Percentiles rank a stretch among this genome's conserved stretches.
phyloP scores from a whole-genome alignment of 2,329 filamentous ascomycete genomes.

The Fusarium sambucinum region DNA sequence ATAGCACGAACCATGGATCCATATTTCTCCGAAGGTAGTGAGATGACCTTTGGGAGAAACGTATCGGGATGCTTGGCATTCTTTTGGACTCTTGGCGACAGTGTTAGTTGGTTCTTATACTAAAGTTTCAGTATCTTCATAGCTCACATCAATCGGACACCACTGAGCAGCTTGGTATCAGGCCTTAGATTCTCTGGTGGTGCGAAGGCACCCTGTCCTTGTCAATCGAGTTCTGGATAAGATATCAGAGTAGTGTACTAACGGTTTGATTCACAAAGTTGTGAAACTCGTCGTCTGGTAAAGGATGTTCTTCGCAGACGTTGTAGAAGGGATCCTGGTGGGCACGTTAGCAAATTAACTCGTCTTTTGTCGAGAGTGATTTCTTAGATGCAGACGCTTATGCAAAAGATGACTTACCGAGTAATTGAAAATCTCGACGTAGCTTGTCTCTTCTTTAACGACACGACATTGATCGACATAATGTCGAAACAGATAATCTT shows the following conservation, averaged over 20 bases:
- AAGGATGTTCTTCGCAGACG: slow-evolving; percentile 63
- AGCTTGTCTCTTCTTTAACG: slow-evolving; percentile 65
- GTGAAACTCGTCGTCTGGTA: slow-evolving; percentile 67
- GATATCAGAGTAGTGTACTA: slow-evolving; percentile 9
- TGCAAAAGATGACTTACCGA: slow-evolving; percentile 57
- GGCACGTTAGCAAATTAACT: slow-evolving; percentile 10
- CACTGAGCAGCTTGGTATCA: slow-evolving; percentile 61
- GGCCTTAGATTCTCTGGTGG: slow-evolving; percentile 57
- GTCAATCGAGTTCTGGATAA: slow-evolving; percentile 16
- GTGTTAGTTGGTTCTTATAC: slow-evolving; percentile 12
- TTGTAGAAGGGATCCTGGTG: slow-evolving; percentile 64
- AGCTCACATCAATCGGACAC: slow-evolving; percentile 67
- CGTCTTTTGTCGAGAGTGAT: not conserved
- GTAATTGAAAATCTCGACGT: slow-evolving; percentile 71
- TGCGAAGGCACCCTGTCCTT: slow-evolving; percentile 64
- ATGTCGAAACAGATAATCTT: slow-evolving; percentile 68
- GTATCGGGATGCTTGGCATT: slow-evolving; percentile 69
- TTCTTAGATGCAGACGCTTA: not conserved
- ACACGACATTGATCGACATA: slow-evolving; percentile 62
- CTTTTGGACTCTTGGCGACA: slow-evolving; percentile 62
- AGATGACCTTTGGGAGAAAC: slow-evolving; percentile 67
- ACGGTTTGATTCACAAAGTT: slow-evolving; percentile 67
- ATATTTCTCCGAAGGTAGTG: slow-evolving; percentile 63
- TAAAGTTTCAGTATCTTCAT: not conserved
- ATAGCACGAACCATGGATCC: slow-evolving; percentile 67